A percentile compares a stretch with the other conserved stretches of the same genome.
These are phyloP conservation scores for Trichoderma cornu-damae DNA, from an alignment of 2,329 filamentous ascomycete species.

Conservation along the genomic window DNA sequence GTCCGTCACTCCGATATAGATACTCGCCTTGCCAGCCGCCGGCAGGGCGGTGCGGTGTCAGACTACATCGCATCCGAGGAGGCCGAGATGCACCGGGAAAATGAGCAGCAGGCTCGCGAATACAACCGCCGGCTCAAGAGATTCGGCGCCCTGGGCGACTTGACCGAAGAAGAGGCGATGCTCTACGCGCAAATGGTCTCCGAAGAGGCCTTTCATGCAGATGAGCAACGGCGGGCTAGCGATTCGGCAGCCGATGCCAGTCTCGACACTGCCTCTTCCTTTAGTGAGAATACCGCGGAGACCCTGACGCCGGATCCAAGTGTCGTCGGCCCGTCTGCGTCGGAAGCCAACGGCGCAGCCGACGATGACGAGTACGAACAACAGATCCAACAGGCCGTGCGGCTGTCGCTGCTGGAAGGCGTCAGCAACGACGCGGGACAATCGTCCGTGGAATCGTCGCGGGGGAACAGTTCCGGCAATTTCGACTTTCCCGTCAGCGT, in stretches of 20 bases:
- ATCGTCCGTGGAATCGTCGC: slow-evolving; percentile 33
- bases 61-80: slow-evolving; percentile 85
- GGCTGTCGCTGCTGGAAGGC: slow-evolving; percentile 55
- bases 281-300: slow-evolving; percentile 40
- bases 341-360: slow-evolving; percentile 34
- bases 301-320: slow-evolving; percentile 54
- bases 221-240: slow-evolving; percentile 52
- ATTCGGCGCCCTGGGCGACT: slow-evolving; percentile 64
- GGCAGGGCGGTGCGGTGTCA: slow-evolving; percentile 62
- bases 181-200: slow-evolving; percentile 63
- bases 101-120: slow-evolving; percentile 61
- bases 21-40: slow-evolving; percentile 45
- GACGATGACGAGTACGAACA: slow-evolving; percentile 47
- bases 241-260: slow-evolving; percentile 47
- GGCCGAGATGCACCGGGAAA: slow-evolving; percentile 70
- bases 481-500: slow-evolving; percentile 51
- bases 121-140: slow-evolving; percentile 66
- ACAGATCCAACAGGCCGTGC: slow-evolving; percentile 58
- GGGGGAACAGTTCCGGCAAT: slow-evolving; percentile 42
- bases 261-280: slow-evolving; percentile 40
- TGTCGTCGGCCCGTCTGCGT: slow-evolving; percentile 28
- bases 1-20: slow-evolving; percentile 58
- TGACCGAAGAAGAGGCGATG: slow-evolving; percentile 62
- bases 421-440: slow-evolving; percentile 42
- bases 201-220: slow-evolving; percentile 52